A percentile compares a stretch with the other conserved stretches of the same genome.
phyloP scores from a whole-genome alignment of 1,139 yeast genomes.

The Debaryomycetaceae sp. region DNA sequence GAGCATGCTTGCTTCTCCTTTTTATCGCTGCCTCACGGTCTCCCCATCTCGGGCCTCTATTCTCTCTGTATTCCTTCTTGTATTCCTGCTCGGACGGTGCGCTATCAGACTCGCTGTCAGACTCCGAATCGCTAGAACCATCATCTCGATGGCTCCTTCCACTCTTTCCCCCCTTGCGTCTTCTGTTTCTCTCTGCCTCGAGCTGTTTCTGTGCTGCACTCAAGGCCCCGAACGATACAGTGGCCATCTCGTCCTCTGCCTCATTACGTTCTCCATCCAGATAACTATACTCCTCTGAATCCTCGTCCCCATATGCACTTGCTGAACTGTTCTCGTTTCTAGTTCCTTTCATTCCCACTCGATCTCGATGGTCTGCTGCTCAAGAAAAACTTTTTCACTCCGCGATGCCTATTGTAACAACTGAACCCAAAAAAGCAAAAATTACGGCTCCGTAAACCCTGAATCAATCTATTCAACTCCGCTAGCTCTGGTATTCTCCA shows the following conservation, averaged over 20 bases:
- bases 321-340: too few species aligned
- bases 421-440: too few species aligned
- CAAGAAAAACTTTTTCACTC: too few species aligned
- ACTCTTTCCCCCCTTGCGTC: background rate
- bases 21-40: slow-evolving; percentile 1
- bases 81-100: slow-evolving; percentile 13
- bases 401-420: too few species aligned
- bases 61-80: slow-evolving; percentile 11
- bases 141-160: background rate
- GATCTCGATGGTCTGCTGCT: too few species aligned
- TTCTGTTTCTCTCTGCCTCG: slow-evolving; percentile 1
- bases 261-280: slow-evolving; percentile 3
- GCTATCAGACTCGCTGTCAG: slow-evolving; percentile 11
- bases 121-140: slow-evolving; percentile 2
- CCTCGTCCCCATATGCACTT: slow-evolving; percentile 4
- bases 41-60: slow-evolving; percentile 2
- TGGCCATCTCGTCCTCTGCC: slow-evolving; percentile 7
- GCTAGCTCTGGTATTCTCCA: too few species aligned
- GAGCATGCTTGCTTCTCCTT: slow-evolving; percentile 65
- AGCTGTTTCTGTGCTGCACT: slow-evolving; percentile 45
- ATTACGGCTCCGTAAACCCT: too few species aligned
- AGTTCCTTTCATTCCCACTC: background rate
- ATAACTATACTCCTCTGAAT: slow-evolving; percentile 3
- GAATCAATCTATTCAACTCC: too few species aligned
- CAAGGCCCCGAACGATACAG: slow-evolving; percentile 57